Evolutionary conservation across 441 rosid genomes (phyloP).

Genomic region (Croton setiger): DNA sequence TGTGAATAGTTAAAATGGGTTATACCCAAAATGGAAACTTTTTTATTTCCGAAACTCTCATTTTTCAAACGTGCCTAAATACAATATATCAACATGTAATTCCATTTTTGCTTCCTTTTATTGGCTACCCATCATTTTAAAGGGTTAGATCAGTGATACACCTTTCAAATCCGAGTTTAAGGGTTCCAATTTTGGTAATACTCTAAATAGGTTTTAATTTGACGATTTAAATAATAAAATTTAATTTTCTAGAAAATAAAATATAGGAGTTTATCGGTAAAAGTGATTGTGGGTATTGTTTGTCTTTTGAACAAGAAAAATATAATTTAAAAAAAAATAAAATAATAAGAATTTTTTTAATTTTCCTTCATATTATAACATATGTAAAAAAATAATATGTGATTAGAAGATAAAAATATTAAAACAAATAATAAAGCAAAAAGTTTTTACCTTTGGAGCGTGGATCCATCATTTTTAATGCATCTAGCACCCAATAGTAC

Average conservation of each 20-base stretch:
- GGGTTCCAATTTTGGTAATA: no score
- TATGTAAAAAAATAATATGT: background rate
- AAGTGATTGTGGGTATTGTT: no score
- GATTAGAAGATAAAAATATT: background rate
- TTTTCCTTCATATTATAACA: background rate
- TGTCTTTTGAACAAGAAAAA: background rate
- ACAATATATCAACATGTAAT: constrained; percentile 13
- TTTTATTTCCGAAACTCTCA: constrained; percentile 2
- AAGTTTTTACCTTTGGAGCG: constrained; percentile 2
- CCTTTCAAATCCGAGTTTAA: no score
- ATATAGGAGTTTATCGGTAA: no score
- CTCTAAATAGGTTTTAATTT: no score
- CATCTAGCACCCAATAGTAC: constrained; percentile 8
- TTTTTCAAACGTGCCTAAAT: constrained; percentile 21
- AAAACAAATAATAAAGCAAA: background rate
- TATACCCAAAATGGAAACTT: constrained; percentile 35
- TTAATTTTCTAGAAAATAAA: no score
- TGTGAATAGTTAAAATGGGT: constrained; percentile 33
- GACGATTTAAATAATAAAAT: no score
- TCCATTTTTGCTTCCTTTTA: no score
- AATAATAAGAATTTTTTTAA: no score
- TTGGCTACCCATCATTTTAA: no score
- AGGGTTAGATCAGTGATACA: no score
- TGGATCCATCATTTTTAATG: constrained; percentile 14
- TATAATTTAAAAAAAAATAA: background rate